Evolutionary conservation across 2,329 filamentous ascomycete genomes (phyloP).

Genomic region (Periconia digitata): DNA sequence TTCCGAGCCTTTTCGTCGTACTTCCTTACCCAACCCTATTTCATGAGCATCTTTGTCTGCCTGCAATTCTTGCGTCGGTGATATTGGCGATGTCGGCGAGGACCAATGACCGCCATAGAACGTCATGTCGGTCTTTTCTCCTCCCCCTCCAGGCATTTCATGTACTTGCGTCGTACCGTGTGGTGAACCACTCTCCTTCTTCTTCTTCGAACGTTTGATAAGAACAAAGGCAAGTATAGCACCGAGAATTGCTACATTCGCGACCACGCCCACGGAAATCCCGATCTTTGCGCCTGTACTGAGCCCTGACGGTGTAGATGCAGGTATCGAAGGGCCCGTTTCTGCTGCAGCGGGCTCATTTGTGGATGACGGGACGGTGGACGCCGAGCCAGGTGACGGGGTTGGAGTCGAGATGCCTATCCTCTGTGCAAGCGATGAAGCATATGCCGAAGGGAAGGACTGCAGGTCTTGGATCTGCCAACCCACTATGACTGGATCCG

Average conservation of each 20-base stretch:
- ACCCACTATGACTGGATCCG: slow-evolving; percentile 9
- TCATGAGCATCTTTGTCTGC: background rate
- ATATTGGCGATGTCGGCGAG: background rate
- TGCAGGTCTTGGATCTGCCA: slow-evolving; percentile 8
- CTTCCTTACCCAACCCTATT: background rate
- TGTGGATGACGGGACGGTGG: background rate
- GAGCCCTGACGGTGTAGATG: background rate
- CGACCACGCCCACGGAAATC: slow-evolving; percentile 2
- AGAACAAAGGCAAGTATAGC: background rate
- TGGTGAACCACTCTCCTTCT: no score
- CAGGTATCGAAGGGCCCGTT: background rate
- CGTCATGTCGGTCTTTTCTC: background rate
- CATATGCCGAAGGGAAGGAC: slow-evolving; percentile 7
- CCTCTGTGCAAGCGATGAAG: slow-evolving; percentile 5
- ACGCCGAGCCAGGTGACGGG: background rate
- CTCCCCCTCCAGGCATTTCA: background rate
- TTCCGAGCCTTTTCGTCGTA: background rate
- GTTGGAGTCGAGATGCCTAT: slow-evolving; percentile 1
- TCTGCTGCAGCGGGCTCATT: background rate
- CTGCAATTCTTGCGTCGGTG: background rate
- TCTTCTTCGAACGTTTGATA: background rate
- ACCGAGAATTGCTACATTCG: background rate
- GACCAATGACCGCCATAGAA: background rate
- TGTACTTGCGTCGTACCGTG: no score
- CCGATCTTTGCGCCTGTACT: slow-evolving; percentile 5